Base-by-base conservation (phyloP, 495 filamentous ascomycete genomes). In the Podospora tetraspora region DNA sequence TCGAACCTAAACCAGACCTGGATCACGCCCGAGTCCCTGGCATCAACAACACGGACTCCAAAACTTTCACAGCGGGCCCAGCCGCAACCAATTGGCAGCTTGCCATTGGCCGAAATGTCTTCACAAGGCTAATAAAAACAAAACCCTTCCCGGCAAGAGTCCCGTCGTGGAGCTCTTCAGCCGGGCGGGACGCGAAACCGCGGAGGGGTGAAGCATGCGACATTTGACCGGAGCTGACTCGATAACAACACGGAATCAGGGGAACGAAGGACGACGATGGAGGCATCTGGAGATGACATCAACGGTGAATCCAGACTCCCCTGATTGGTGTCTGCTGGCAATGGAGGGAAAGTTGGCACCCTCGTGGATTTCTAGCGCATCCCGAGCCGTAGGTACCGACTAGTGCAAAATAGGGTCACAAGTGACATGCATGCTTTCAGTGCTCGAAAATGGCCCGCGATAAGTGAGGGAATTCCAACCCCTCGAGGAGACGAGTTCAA, bases 131-230 rank as follows among this genome's bases (percentile, higher is more conserved):
- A 73, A 72, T 73, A 56, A 71, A 69, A 60, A 52, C 43, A 52
- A 52, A 52, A n/a, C 43, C 43, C 23, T 37, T 30, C 27, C 65
- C 69, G 61, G 58, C 24, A 24, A 52, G 24, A 23, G 52, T 43
- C 63, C 30, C n/a, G 56, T 71, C 69, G 69, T 74, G 72, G 73
- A 66, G 72, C 72, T 64, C 52, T 75, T 73, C 69, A 75, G 69
- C 72, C 72, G 74, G 74, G 70, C 74, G 69, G 66, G 63, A 69
- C 71, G 67, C 67, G 68, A 63, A 62, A 65, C 63, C 60, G 60
- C 60, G 61, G 62, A 64, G 65, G 29, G 68, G 63, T 66, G 27
- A 30, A 59, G 52, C 25, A 23, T 64, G 62, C 57, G 24, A 66
- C 61, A 62, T 29, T 60, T 43, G 29, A 27, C 37, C 60, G 34